Evolutionary conservation across 805 yeast species (phyloP).

Genomic region (Brettanomyces custersianus): DNA sequence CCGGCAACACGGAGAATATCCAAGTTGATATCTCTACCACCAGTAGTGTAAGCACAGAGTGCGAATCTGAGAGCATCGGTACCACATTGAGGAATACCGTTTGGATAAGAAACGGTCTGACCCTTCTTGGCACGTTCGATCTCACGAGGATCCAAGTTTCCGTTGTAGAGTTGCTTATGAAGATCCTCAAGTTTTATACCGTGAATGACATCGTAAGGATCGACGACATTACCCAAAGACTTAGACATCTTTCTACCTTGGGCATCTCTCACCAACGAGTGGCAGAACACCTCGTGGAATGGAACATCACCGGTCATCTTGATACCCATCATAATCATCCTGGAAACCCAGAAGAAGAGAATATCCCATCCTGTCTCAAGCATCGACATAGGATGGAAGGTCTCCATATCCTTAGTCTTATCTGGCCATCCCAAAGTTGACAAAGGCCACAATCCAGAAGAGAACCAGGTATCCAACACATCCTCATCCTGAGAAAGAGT

Average conservation of each 20-base stretch:
- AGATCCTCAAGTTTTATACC: constrained; percentile 78
- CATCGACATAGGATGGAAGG: constrained; percentile 85
- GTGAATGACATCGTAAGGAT: constrained; percentile 86
- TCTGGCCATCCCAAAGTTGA: constrained; percentile 95
- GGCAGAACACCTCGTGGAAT: constrained; percentile 95
- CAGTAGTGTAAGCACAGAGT: constrained; percentile 95
- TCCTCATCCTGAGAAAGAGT: constrained; percentile 93
- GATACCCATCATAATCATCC: constrained; percentile 89
- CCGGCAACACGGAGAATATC: constrained; percentile 97
- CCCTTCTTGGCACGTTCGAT: constrained; percentile 81
- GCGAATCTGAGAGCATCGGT: constrained; percentile 98
- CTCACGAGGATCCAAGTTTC: constrained; percentile 88
- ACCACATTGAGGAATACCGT: constrained; percentile 98
- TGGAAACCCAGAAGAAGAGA: constrained; percentile 95
- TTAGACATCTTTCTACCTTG: constrained; percentile 99
- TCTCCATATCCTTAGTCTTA: constrained; percentile 59
- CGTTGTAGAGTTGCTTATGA: constrained; percentile 66
- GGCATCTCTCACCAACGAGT: constrained; percentile 96
- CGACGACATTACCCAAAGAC: constrained; percentile 92
- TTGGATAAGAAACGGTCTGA: constrained; percentile 83
- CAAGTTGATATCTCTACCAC: constrained; percentile 96
- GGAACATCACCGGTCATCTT: constrained; percentile 89
- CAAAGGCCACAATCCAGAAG: constrained; percentile 97
- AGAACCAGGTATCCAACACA: constrained; percentile 97
- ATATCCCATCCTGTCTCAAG: constrained; percentile 99